Evolutionary conservation across 345 rosid genomes (phyloP).

Genomic region (sweet orange (Citrus sinensis)): DVS_A1.0 CM039165.1:30362501-30363000

Average conservation of each 20-base stretch:
- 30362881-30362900: slow-evolving; percentile 60
- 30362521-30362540: too few relatives aligned
- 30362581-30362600: too few relatives aligned
- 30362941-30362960: not conserved
- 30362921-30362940: not conserved
- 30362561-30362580: too few relatives aligned
- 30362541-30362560: too few relatives aligned
- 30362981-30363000: not conserved
- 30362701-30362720: slow-evolving; percentile 45
- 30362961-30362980: not conserved
- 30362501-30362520: too few relatives aligned
- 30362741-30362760: not conserved
- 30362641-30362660: slow-evolving; percentile 13
- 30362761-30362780: not conserved
- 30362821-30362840: too few relatives aligned
- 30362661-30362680: slow-evolving; percentile 35
- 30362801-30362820: too few relatives aligned
- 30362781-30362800: too few relatives aligned
- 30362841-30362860: slow-evolving; percentile 49
- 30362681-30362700: slow-evolving; percentile 45
- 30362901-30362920: not conserved
- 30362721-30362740: slow-evolving; percentile 70
- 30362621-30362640: too few relatives aligned
- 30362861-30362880: slow-evolving; percentile 66
- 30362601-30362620: too few relatives aligned